Evolutionary conservation across 805 yeast species (phyloP).

Genomic region (Spathaspora gorwiae): DNA sequence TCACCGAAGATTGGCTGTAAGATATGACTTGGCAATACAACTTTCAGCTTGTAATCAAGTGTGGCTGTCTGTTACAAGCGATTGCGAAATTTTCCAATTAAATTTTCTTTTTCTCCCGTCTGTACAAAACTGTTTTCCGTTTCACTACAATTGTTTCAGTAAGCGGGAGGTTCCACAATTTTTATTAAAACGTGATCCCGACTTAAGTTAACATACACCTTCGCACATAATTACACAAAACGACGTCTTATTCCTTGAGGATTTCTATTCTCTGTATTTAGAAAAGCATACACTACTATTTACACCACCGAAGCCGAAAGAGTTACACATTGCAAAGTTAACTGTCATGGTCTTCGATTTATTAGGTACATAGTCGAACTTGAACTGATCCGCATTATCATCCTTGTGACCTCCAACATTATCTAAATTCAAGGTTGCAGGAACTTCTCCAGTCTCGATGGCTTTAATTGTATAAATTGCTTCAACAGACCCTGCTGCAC

Average conservation of each 20-base stretch:
- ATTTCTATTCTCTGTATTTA: constrained; percentile 9
- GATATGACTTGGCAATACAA: no score
- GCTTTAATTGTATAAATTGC: constrained; percentile 75
- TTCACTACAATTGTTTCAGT: no score
- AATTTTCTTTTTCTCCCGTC: neutral
- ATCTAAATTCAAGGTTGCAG: constrained; percentile 77
- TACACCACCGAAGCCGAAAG: constrained; percentile 98
- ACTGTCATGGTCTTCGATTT: constrained; percentile 37
- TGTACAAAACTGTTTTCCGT: neutral
- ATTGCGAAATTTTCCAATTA: neutral
- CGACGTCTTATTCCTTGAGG: no score
- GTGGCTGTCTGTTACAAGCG: neutral
- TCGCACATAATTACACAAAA: neutral
- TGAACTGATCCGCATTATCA: constrained; percentile 40
- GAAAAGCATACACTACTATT: constrained; percentile 67
- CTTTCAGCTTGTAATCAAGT: neutral
- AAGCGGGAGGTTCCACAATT: no score
- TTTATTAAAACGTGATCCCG: no score
- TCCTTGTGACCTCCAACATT: constrained; percentile 46
- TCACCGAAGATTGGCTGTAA: no score
- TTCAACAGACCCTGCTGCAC: constrained; percentile 96
- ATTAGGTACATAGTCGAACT: constrained; percentile 56
- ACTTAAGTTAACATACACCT: no score
- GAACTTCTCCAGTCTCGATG: constrained; percentile 51
- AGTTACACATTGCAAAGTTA: constrained; percentile 69